phyloP scores from a whole-genome alignment of 139 green algal genomes.

The Picochlorum sp. region DNA sequence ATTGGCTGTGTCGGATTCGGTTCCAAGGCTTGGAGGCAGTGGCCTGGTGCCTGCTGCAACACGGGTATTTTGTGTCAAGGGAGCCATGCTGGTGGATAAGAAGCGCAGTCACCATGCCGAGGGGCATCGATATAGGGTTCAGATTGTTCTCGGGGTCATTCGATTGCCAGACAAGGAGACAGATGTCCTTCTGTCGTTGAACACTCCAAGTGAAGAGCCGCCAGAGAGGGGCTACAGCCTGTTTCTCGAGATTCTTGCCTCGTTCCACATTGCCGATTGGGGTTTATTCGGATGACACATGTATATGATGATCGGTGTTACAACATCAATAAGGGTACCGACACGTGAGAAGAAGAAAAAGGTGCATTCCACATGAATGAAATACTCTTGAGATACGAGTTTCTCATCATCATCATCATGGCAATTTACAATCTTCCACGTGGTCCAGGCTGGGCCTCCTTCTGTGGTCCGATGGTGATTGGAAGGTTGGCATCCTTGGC shows the following conservation, averaged over 20 bases:
- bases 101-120: neutral
- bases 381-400: neutral
- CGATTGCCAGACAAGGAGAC: slow-evolving; percentile 36
- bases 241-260: slow-evolving; percentile 33
- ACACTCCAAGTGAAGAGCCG: slow-evolving; percentile 29
- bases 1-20: no score
- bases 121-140: slow-evolving; percentile 19
- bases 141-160: slow-evolving; percentile 16
- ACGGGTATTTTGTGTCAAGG: no score
- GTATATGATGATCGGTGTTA: no score
- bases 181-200: slow-evolving; percentile 51
- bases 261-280: slow-evolving; percentile 39
- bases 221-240: slow-evolving; percentile 1
- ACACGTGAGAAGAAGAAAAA: neutral
- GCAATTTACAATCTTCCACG: slow-evolving; percentile 22
- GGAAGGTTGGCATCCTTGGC: slow-evolving; percentile 72
- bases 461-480: slow-evolving; percentile 80
- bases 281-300: slow-evolving; percentile 38
- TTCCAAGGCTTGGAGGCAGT: no score
- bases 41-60: no score
- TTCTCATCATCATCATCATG: no score
- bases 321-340: no score
- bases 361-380: slow-evolving; percentile 3
- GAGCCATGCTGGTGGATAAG: no score
- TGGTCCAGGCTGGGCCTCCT: slow-evolving; percentile 25